Conservation (phyloP, 768 basidiomycete genomes). For the Leucocoprinus birnbaumii region DNA sequence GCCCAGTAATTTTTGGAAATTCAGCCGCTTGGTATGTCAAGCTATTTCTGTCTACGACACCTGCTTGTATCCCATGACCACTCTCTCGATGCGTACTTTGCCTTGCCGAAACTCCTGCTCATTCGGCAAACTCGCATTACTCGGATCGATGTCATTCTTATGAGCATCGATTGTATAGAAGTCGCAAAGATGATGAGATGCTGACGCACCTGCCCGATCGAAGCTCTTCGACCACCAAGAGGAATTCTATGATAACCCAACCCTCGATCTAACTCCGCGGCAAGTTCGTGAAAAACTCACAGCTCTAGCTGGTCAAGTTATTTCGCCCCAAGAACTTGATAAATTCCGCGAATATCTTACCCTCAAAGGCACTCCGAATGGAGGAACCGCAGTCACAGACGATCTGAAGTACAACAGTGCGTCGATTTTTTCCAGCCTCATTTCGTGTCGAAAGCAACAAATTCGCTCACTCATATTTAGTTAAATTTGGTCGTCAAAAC, state of each 20-base stretch:
- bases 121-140: background rate
- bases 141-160: background rate
- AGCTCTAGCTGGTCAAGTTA: slow-evolving; percentile 49
- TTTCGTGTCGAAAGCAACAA: no score
- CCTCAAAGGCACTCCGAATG: slow-evolving; percentile 66
- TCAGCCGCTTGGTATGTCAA: slow-evolving; percentile 56
- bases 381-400: slow-evolving; percentile 78
- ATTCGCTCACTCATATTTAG: slow-evolving; percentile 33
- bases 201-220: background rate
- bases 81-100: background rate
- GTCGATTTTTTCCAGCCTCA: slow-evolving; percentile 22
- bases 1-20: slow-evolving; percentile 80
- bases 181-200: background rate
- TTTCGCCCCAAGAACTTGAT: slow-evolving; percentile 46
- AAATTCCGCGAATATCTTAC: slow-evolving; percentile 61
- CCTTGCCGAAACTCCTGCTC: background rate
- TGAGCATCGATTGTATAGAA: background rate
- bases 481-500: slow-evolving; percentile 91
- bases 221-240: slow-evolving; percentile 77
- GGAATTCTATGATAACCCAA: slow-evolving; percentile 79
- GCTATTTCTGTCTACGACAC: background rate
- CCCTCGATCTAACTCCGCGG: slow-evolving; percentile 60
- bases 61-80: background rate
- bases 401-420: slow-evolving; percentile 88
- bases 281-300: slow-evolving; percentile 77